Base-by-base conservation (phyloP, 2,329 filamentous ascomycete species). In the Neospermospora avenae region DNA sequence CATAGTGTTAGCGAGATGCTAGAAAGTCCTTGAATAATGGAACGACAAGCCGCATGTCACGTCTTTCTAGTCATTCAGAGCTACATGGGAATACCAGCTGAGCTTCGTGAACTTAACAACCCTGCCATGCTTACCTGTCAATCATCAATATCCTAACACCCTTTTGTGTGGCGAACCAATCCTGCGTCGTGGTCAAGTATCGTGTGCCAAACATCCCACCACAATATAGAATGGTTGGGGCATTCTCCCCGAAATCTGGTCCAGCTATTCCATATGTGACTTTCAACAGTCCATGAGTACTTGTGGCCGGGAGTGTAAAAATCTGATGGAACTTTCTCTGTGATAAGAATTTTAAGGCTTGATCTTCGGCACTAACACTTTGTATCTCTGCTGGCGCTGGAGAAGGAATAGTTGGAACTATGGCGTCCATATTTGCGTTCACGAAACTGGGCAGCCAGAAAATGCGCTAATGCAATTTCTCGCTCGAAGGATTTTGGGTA, bases 161-260 rank as follows among this genome's bases (percentile, higher is more conserved):
- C 18, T 67, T 34, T 63, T 69, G 63, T 35, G 59, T 6, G 57
- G 72, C 63, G 10, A 76, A 37, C 46, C 69, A 65, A 59, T 78
- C 67, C 41, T 72, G 64, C 3, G 57, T 41, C 5, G 71, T 35
- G 16, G 64, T 65, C 3, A 69, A 18, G 61, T 69, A 77, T 59
- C 77, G 63, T 4, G 63, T 68, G 1, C 71, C 73, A 61, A 75
- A 74, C 75, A 78, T 76, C 2, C 74, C 74, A 8, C 68, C 70
- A 53, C 73, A 71, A 61, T 75, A 77, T 10, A 78, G 63, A 24
- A 77, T 67, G 3, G 69, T 71, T 2, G 68, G 68, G 11, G 64
- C 67, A 59, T 68, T 63, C n/a, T 63, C 63, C 10, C 63, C 67
- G 34, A 65, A 22, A n/a, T 64, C 65, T 8, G 57, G 48, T 8